phyloP scores from a whole-genome alignment of 1,284 basidiomycete species.

The Fomitopsis palustris region DNA sequence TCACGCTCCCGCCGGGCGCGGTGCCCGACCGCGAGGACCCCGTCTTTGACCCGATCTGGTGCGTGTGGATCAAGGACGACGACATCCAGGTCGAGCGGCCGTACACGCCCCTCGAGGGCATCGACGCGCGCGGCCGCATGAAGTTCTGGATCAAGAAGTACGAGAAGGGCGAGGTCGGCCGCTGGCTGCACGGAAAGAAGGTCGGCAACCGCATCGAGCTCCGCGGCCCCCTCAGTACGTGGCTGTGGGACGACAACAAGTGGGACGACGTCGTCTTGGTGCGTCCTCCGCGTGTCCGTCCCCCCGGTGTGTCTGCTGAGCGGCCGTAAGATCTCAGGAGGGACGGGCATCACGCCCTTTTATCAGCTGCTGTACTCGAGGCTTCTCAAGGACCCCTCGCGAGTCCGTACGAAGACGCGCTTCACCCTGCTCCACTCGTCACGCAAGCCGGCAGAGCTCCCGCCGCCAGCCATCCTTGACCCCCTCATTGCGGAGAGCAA shows the following conservation, averaged over 20 bases:
- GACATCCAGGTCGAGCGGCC: constrained; percentile 87
- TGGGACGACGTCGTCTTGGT: constrained; percentile 85
- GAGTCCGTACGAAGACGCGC: constrained; percentile 36
- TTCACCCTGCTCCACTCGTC: constrained; percentile 75
- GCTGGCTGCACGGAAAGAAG: constrained; percentile 73
- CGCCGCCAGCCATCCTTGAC: constrained; percentile 54
- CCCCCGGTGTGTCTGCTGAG: not conserved
- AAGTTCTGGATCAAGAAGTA: constrained; percentile 79
- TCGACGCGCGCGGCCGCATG: constrained; percentile 61
- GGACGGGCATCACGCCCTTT: constrained; percentile 81
- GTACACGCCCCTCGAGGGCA: constrained; percentile 75
- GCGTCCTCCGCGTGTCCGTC: constrained; percentile 17
- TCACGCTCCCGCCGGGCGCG: constrained; percentile 49
- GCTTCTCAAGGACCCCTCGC: constrained; percentile 39
- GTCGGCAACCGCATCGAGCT: constrained; percentile 68
- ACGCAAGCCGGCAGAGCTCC: constrained; percentile 55
- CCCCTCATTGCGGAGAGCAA: constrained; percentile 45
- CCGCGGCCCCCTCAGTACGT: constrained; percentile 75
- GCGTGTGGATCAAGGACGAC: constrained; percentile 79
- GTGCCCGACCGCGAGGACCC: constrained; percentile 26
- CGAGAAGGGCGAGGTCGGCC: constrained; percentile 73
- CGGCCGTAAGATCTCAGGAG: constrained; percentile 66
- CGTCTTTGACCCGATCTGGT: constrained; percentile 55
- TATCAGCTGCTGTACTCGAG: constrained; percentile 51
- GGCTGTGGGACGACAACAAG: constrained; percentile 54